Conservation (phyloP, 768 basidiomycete species). For the Lentinula boryana region DNA sequence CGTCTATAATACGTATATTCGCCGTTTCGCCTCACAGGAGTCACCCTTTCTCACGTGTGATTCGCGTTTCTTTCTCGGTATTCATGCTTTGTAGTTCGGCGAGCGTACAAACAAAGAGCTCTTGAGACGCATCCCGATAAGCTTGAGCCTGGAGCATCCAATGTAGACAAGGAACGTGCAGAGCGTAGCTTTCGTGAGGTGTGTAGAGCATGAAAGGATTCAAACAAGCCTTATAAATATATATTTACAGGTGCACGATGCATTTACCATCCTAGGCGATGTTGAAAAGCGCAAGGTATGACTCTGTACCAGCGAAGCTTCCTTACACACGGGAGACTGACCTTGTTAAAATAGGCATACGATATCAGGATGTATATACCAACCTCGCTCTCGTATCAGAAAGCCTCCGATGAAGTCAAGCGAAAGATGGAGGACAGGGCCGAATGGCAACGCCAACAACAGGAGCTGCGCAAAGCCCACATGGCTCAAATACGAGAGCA, state of each 20-base stretch:
- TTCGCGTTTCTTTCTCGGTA: neutral
- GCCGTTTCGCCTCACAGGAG: neutral
- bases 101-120: conserved; percentile 60
- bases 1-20: neutral
- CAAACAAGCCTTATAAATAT: neutral
- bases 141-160: conserved; percentile 46
- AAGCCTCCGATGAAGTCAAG: conserved; percentile 32
- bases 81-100: conserved; percentile 39
- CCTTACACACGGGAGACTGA: conserved; percentile 5
- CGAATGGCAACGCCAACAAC: conserved; percentile 47
- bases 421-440: conserved; percentile 42
- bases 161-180: conserved; percentile 45
- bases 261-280: conserved; percentile 57
- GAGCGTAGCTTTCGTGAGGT: conserved; percentile 56
- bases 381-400: conserved; percentile 18
- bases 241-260: conserved; percentile 47
- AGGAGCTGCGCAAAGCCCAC: conserved; percentile 44
- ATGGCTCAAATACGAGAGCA: conserved; percentile 34
- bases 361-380: conserved; percentile 33
- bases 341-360: conserved; percentile 32
- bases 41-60: neutral
- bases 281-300: conserved; percentile 47
- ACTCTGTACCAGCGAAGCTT: neutral
- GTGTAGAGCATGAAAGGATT: conserved; percentile 21
- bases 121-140: conserved; percentile 74